Evolutionary conservation across 257 asterid genomes (phyloP).

Genomic region (Verbascum thapsus): DNA sequence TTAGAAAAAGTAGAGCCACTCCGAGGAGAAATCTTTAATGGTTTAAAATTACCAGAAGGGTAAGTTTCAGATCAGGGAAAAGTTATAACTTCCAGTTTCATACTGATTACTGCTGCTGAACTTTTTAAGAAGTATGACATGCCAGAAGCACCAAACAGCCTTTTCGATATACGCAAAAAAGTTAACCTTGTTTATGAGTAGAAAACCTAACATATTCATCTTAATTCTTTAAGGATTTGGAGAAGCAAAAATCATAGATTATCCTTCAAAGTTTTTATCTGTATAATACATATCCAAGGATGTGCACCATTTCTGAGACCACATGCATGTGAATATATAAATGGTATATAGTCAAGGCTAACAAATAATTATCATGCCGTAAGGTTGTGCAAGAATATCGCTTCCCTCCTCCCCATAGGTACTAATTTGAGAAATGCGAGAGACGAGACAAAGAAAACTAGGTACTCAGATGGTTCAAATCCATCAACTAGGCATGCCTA

Average conservation of each 20-base stretch:
- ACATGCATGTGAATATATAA: background rate
- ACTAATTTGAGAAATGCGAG: background rate
- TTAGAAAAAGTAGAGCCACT: background rate
- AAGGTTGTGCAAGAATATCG: background rate
- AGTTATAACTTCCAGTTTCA: background rate
- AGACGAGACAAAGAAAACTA: background rate
- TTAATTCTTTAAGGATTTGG: background rate
- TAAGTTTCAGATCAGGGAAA: background rate
- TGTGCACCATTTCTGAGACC: background rate
- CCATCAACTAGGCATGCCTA: constrained; percentile 20
- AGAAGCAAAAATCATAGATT: background rate
- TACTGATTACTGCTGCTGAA: background rate
- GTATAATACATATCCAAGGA: constrained; percentile 4
- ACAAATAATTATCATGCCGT: background rate
- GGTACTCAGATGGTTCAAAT: constrained; percentile 23
- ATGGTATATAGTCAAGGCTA: background rate
- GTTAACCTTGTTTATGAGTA: background rate
- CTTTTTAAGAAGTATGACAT: background rate
- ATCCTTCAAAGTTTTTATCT: background rate
- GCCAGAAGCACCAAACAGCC: constrained; percentile 7
- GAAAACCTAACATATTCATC: constrained; percentile 10
- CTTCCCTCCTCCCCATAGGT: constrained; percentile 5
- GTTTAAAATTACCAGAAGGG: background rate
- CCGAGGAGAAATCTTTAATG: background rate
- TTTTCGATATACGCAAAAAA: background rate